A percentile compares a stretch with the other conserved stretches of the same genome.
Conservation (phyloP, 2,329 filamentous ascomycete species). For the Phoma sp. region DNA sequence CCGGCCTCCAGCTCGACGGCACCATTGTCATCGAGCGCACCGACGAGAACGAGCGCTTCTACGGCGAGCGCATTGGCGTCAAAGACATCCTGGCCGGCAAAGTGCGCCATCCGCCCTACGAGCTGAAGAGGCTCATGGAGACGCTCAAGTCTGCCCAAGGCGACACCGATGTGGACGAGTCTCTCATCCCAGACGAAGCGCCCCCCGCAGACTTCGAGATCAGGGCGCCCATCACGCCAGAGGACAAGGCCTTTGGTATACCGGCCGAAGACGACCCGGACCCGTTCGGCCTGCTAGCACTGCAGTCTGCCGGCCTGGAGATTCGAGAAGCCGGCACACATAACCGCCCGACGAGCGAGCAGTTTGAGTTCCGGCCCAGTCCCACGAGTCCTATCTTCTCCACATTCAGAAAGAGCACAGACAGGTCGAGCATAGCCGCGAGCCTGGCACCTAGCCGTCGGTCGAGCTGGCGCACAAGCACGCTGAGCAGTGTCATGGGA, state of each 20-base stretch:
- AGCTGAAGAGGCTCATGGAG: slow-evolving; percentile 71
- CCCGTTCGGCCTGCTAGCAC: slow-evolving; percentile 85
- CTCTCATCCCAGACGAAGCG: slow-evolving; percentile 70
- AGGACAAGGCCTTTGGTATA: slow-evolving; percentile 71
- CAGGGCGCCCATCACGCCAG: slow-evolving; percentile 34
- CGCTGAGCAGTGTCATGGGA: slow-evolving; percentile 66
- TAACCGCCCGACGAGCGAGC: slow-evolving; percentile 74
- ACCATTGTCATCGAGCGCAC: slow-evolving; percentile 84
- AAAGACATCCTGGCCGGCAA: slow-evolving; percentile 69
- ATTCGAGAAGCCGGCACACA: slow-evolving; percentile 88
- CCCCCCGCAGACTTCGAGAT: slow-evolving; percentile 78
- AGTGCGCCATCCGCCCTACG: slow-evolving; percentile 61
- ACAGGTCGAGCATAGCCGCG: slow-evolving; percentile 63
- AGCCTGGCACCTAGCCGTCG: slow-evolving; percentile 56
- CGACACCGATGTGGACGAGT: slow-evolving; percentile 74
- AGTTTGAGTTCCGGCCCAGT: slow-evolving; percentile 81
- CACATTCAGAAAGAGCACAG: slow-evolving; percentile 71
- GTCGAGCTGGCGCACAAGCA: slow-evolving; percentile 75
- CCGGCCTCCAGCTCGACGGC: slow-evolving; percentile 84
- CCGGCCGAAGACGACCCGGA: slow-evolving; percentile 84
- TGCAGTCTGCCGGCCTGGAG: slow-evolving; percentile 89
- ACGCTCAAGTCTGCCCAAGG: slow-evolving; percentile 90
- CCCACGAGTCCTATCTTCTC: slow-evolving; percentile 74
- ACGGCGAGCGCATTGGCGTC: slow-evolving; percentile 69
- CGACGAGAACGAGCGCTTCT: slow-evolving; percentile 89